Percentiles rank a stretch among this genome's conserved stretches.
phyloP scores from a whole-genome alignment of 371 early-diverging fungal species.

The Mucor indicus region DNA sequence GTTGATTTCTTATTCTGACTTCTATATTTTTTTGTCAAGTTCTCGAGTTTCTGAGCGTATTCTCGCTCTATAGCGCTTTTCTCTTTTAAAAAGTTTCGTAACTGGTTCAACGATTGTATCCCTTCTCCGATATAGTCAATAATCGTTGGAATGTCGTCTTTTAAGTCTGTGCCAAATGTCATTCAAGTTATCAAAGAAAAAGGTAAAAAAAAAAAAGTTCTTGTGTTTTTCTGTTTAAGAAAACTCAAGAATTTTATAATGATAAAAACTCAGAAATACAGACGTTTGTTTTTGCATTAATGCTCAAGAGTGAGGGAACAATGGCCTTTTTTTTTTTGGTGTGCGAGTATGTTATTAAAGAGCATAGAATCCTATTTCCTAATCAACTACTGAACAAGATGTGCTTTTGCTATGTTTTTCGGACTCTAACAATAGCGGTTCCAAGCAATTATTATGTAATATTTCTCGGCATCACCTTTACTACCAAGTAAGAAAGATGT shows the following conservation, averaged over 20 bases:
- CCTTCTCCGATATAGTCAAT: constrained; percentile 58
- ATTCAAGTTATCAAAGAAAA: not conserved
- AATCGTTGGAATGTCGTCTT: constrained; percentile 60
- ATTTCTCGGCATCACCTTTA: too few species aligned
- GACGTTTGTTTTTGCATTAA: not conserved
- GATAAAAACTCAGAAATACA: not conserved
- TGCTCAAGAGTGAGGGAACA: not conserved
- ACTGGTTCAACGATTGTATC: constrained; percentile 60
- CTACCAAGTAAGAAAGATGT: too few species aligned
- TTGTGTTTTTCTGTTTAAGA: too few species aligned
- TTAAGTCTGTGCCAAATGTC: constrained; percentile 23
- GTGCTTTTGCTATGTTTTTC: too few species aligned
- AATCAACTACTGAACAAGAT: too few species aligned
- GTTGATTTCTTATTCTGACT: constrained; percentile 15
- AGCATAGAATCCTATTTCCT: too few species aligned
- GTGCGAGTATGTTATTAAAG: too few species aligned
- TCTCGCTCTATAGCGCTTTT: constrained; percentile 72
- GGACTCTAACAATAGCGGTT: too few species aligned
- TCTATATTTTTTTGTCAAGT: constrained; percentile 60
- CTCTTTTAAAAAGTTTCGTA: constrained; percentile 76
- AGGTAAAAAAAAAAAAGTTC: constrained; percentile 3
- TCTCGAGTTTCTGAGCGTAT: constrained; percentile 71
- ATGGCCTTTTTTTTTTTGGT: too few species aligned
- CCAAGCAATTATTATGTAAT: too few species aligned
- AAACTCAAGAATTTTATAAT: not conserved